Base-by-base conservation (phyloP, 176 grass and related monocot genomes). In the Aechmea fasciata region DNA sequence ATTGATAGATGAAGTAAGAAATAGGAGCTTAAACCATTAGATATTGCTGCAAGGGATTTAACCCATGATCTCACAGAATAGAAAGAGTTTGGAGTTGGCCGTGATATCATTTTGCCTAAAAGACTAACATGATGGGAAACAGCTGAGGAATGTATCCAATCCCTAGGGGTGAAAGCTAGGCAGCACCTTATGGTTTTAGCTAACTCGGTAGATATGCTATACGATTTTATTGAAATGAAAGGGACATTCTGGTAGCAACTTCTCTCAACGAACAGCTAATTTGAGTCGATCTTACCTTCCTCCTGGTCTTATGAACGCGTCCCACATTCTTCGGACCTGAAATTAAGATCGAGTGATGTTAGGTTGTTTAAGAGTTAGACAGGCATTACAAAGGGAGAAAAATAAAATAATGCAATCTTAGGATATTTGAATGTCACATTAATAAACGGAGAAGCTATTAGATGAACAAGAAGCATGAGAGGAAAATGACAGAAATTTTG, bases 261-360 rank as follows among this genome's bases (percentile, higher is more conserved):
- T 11, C 17, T 17, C 33, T 47, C 15, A 50, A 33, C 33, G 69
- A 25, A 71, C 10, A 52, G 12, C 18, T 51, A 70, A 70, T 57
- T 68, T 50, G 13, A 10, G 65, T 9, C 41, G 13, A 9, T 22
- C 54, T 72, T 75, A 97, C 89, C 94, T 90, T 81, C 89, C 94
- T 90, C 82, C 82, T 74, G 86, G 82, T 83, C 86, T 82, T 50
- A 93, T 81, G 51, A 83, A 99, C 81, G 89, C 88, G 90, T 99
- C 94, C 94, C 94, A 99, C 73, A 80, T 87, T 81, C 89, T 77
- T 67, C 89, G 83, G 70, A 99, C 94, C 94, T 99, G 79, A n/a
- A 92, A 78, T 71, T 23, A 83, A 50, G 13, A 77, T 47, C 55
- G 20, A 18, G 20, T 22, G 15, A 19, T 19, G 22, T 22, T 4